Base-by-base conservation (phyloP, 169 alveolate genomes). In the Eimeria nieschulzi region DNA sequence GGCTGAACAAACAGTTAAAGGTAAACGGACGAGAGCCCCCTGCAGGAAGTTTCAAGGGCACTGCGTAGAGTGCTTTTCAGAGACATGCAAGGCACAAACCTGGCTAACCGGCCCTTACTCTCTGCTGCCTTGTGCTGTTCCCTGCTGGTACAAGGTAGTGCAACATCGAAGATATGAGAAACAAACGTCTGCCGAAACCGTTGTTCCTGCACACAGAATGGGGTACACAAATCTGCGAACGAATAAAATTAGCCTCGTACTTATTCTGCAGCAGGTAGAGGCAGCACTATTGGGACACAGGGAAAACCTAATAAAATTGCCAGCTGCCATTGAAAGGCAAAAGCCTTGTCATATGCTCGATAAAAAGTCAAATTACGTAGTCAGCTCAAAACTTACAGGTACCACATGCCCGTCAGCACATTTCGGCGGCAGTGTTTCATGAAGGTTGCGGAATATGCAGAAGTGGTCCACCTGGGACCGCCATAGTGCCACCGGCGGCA, bases 381-480 rank as follows among this genome's bases (percentile, higher is more conserved):
- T 3, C 46, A 33, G 46, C 46, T 3, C 0, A 33, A 33, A 33
- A 33, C 46, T 3, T 61, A 82, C 90, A 59, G 90, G 90, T 13
- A 82, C 33, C 61, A 82, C 90, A 39, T 61, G 13, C 19, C 90
- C 90, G 51, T 82, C 55, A 33, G 12, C 64, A 39, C 76, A 82
- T 39, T 82, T 63, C 26, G 93, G 93, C 13, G 93, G 93, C 54
- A 90, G 76, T 25, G 86, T 17, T 68, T 90, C 93, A 70, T 90
- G 93, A 13, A 90, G 93, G 13, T 90, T 90, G 53, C 93, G 88
- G 39, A 90, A 63, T 17, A 90, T 76, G 90, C 93, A 90, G 39
- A 90, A 56, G 33, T 90, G 93, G 72, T 90, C 93, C 51, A 90
- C 90, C 72, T 83, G 88, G 21, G 93, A 90, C 61, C 93, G 70